A percentile compares a stretch with the other conserved stretches of the same genome.
Evolutionary conservation across 2,329 filamentous ascomycete genomes (phyloP).

Genomic region (Scedosporium minutisporum): DNA sequence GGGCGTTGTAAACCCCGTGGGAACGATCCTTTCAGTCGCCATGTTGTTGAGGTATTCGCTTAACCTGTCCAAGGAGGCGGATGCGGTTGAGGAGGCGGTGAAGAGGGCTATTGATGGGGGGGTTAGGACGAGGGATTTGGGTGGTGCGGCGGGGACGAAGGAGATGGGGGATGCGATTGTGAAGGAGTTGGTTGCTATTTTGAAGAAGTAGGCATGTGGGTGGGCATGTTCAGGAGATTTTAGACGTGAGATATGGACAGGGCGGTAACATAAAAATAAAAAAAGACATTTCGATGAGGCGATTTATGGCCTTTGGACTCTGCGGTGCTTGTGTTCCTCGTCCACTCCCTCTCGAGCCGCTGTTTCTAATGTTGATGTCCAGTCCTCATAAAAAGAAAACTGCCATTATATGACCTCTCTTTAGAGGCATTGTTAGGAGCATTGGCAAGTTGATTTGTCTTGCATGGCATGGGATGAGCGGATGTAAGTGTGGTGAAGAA

Average conservation of each 20-base stretch:
- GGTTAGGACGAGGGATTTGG: slow-evolving; percentile 74
- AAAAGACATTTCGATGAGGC: neutral
- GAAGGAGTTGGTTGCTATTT: slow-evolving; percentile 57
- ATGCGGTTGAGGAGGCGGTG: slow-evolving; percentile 73
- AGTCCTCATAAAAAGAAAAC: no score
- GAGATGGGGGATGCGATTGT: slow-evolving; percentile 74
- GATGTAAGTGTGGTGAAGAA: no score
- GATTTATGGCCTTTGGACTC: neutral
- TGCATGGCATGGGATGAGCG: no score
- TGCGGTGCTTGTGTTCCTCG: neutral
- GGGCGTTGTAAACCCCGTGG: slow-evolving; percentile 75
- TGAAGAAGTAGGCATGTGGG: slow-evolving; percentile 30
- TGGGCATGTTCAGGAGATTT: no score
- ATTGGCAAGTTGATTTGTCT: no score
- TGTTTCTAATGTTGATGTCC: no score
- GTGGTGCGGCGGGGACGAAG: slow-evolving; percentile 61
- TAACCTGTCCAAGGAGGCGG: slow-evolving; percentile 65
- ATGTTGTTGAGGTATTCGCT: slow-evolving; percentile 97
- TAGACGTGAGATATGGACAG: neutral
- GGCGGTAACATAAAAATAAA: neutral
- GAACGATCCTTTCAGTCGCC: slow-evolving; percentile 81
- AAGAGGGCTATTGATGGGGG: slow-evolving; percentile 69
- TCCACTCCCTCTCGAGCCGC: no score
- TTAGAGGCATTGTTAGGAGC: no score
- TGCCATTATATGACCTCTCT: no score